Conservation (phyloP, 2,329 filamentous ascomycete genomes). For the Lachnum nothofagi region DNA sequence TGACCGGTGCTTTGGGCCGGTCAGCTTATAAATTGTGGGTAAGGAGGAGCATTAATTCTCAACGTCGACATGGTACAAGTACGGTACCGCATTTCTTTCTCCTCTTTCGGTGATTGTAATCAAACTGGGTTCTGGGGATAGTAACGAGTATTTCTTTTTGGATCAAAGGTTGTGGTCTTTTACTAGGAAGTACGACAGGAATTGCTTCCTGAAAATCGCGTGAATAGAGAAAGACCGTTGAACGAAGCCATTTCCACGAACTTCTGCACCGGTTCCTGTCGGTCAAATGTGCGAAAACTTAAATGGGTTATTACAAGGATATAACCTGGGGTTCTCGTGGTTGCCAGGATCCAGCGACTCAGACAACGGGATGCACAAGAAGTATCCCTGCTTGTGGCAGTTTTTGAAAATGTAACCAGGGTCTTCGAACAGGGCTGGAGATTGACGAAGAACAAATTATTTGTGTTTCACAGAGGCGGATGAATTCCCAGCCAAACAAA, state of each 20-base stretch:
- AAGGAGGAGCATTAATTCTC: background rate
- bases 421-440: conserved; percentile 19
- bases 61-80: background rate
- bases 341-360: conserved; percentile 19
- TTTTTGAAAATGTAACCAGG: conserved; percentile 17
- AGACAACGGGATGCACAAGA: conserved; percentile 15
- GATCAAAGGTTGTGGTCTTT: too few relatives aligned
- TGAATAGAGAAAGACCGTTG: background rate
- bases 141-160: background rate
- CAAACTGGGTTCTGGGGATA: conserved; percentile 5
- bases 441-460: conserved; percentile 12
- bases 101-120: background rate
- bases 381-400: conserved; percentile 17
- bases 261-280: conserved; percentile 13
- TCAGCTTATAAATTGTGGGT: conserved; percentile 14
- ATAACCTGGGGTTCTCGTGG: conserved; percentile 24
- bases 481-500: conserved; percentile 12
- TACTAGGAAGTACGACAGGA: too few relatives aligned
- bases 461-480: conserved; percentile 15
- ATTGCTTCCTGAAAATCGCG: too few relatives aligned
- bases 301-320: conserved; percentile 10
- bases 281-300: background rate
- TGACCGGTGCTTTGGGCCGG: conserved; percentile 25
- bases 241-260: conserved; percentile 11
- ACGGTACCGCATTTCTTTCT: background rate